Evolutionary conservation across 2,329 filamentous ascomycete genomes (phyloP).

Genomic region (Simplicillium sp.): DNA sequence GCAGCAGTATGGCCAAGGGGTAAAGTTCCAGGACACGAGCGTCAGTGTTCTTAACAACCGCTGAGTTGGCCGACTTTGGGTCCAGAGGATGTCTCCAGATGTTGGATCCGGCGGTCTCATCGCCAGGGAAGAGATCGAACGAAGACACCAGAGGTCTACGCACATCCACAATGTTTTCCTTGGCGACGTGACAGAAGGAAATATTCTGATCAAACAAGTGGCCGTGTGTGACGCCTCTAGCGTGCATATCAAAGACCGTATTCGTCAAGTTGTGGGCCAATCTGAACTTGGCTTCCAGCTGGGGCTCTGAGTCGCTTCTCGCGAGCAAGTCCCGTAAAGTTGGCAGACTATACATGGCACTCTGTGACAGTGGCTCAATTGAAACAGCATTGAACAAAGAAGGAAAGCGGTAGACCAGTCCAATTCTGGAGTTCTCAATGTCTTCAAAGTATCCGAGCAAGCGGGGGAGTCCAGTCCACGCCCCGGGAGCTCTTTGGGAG

Average conservation of each 20-base stretch:
- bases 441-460: constrained; percentile 68
- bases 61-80: constrained; percentile 39
- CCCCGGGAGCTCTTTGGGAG: constrained; percentile 37
- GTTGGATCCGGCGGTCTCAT: constrained; percentile 11
- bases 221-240: constrained; percentile 59
- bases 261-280: constrained; percentile 64
- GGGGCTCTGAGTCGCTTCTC: constrained; percentile 47
- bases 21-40: constrained; percentile 59
- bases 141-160: constrained; percentile 61
- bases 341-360: constrained; percentile 39
- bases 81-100: constrained; percentile 54
- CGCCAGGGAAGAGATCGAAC: constrained; percentile 57
- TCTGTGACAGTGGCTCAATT: constrained; percentile 40
- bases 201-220: constrained; percentile 60
- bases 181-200: constrained; percentile 48
- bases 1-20: constrained; percentile 60
- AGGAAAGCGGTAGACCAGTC: constrained; percentile 67
- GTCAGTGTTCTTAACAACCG: constrained; percentile 38
- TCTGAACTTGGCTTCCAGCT: constrained; percentile 66
- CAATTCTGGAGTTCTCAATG: constrained; percentile 57
- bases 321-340: constrained; percentile 46
- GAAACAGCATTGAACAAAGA: constrained; percentile 51
- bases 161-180: constrained; percentile 46
- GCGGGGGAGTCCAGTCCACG: constrained; percentile 53
- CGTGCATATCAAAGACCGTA: constrained; percentile 65